phyloP scores from a whole-genome alignment of 768 basidiomycete genomes.

The Mycena crocata region DNA sequence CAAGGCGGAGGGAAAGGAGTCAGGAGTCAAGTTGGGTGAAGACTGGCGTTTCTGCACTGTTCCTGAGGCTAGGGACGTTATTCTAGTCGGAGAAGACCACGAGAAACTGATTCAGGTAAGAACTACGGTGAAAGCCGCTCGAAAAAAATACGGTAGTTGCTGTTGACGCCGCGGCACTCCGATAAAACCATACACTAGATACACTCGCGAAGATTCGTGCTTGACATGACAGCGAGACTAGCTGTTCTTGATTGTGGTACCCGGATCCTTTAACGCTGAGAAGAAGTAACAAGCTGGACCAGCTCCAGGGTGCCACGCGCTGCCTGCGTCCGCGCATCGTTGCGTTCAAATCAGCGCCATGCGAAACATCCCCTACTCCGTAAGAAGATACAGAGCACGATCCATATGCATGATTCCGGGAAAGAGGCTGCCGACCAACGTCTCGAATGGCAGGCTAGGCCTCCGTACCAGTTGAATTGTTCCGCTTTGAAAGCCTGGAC shows the following conservation, averaged over 20 bases:
- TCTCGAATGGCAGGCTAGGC: conserved; percentile 15
- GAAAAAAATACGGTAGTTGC: neutral
- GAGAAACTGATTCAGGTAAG: no score
- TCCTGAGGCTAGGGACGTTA: no score
- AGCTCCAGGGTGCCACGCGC: conserved; percentile 21
- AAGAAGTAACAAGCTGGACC: neutral
- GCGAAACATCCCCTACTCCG: conserved; percentile 11
- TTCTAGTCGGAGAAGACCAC: no score
- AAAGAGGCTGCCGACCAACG: conserved; percentile 1
- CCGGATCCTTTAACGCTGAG: conserved; percentile 9
- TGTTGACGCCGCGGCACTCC: conserved; percentile 12
- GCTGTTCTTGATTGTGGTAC: conserved; percentile 11
- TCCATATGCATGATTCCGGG: conserved; percentile 5
- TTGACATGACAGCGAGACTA: conserved; percentile 30
- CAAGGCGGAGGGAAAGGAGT: neutral
- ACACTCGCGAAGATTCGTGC: conserved; percentile 22
- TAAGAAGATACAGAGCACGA: conserved; percentile 9
- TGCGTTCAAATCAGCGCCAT: conserved; percentile 6
- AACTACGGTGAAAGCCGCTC: neutral
- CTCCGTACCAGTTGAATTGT: conserved; percentile 8
- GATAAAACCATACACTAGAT: conserved; percentile 12
- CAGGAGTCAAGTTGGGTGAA: no score
- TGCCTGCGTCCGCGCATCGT: neutral
- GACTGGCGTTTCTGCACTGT: no score
- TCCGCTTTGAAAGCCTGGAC: conserved; percentile 23